phyloP scores from a whole-genome alignment of 2,329 filamentous ascomycete species.

The Ophioceras dolichostomum region DNA sequence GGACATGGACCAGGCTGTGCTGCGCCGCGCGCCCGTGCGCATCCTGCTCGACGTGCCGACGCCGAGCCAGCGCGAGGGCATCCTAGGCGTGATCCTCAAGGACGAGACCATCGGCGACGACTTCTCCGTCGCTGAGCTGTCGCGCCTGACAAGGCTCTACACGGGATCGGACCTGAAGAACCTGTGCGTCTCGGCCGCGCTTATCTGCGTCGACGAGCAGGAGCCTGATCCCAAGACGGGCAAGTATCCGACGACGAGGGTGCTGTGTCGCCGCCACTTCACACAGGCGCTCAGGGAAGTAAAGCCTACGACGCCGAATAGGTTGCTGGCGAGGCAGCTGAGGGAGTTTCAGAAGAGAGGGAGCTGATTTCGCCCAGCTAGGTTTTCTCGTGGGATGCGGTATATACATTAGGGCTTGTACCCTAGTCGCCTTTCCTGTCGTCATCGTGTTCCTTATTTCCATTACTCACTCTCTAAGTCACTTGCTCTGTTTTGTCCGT shows the following conservation, averaged over 20 bases:
- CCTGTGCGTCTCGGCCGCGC: conserved; percentile 33
- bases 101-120: conserved; percentile 27
- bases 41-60: conserved; percentile 35
- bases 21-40: conserved; percentile 34
- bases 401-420: too few species aligned
- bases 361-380: too few species aligned
- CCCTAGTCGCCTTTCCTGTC: too few species aligned
- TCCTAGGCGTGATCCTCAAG: conserved; percentile 35
- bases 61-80: conserved; percentile 27
- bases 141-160: conserved; percentile 30
- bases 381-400: too few species aligned
- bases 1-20: conserved; percentile 28
- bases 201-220: conserved; percentile 23
- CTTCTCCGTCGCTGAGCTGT: conserved; percentile 26
- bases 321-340: neutral
- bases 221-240: neutral
- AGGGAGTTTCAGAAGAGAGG: neutral
- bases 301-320: neutral
- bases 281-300: neutral
- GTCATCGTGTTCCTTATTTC: too few species aligned
- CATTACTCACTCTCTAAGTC: too few species aligned
- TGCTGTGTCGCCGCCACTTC: neutral
- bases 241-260: neutral
- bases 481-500: too few species aligned
- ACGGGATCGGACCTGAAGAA: conserved; percentile 41